Base-by-base conservation (phyloP, 2,329 filamentous ascomycete species). In the Epichloe coenophiala region DNA sequence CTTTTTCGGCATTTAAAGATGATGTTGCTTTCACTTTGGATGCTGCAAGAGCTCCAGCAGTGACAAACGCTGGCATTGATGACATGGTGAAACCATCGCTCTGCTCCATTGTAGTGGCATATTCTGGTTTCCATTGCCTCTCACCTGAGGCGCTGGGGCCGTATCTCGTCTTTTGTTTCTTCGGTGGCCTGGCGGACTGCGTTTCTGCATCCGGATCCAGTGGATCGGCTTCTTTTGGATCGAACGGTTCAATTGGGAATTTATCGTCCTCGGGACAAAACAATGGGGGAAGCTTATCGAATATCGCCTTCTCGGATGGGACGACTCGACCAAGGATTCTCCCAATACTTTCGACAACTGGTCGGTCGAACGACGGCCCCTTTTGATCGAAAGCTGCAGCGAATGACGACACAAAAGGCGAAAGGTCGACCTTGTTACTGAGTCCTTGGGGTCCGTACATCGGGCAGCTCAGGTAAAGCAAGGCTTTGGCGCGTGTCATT, bases 401-500 rank as follows among this genome's bases (percentile, higher is more conserved):
- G 51, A 69, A 63, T 0, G 75, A 69, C 0, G 79, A 74, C 19
- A 96, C 69, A 59, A 95, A 96, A 1, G 76, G 74, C 1, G 88
- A 93, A 15, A 91, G 63, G 7, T 76, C 78, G 0, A 83, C 80
- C 51, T 80, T 72, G 56, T 82, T 76, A 45, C 71, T 68, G 49
- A 68, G 66, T 23, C 75, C 70, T 51, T 79, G 76, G 7, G 83
- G 80, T 53, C 80, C 83, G 57, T 81, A 82, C 38, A 83, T 65
- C 0, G 90, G 88, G 56, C 81, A 87, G 63, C 88, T 95, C 50
- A 97, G 72, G 59, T 95, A 95, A 1, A 98, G 70, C 33, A 97
- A 68, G 1, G 81, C 83, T 63, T 97, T 84, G 6, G 93, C 91
- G 63, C 91, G 76, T 3, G 91, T 98, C 90, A 98, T 97, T 31